Evolutionary conservation across 192 early-diverging fungal species (phyloP).

Genomic region (Gamsiella multidivaricata): DNA sequence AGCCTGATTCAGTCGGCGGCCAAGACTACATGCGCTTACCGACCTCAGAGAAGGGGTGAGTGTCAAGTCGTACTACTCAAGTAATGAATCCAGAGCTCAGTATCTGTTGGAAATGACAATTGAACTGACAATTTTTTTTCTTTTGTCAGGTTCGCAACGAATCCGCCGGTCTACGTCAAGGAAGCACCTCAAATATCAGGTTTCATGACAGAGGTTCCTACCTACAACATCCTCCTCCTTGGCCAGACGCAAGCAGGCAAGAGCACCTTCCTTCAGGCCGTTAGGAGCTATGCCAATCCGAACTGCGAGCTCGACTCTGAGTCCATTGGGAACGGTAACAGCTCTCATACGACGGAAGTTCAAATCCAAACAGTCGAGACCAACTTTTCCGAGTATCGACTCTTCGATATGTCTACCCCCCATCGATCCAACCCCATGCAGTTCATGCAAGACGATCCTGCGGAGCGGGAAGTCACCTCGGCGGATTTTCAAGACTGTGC

Average conservation of each 20-base stretch:
- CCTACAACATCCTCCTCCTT: conserved; percentile 12
- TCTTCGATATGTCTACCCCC: neutral
- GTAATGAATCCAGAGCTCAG: too few species aligned
- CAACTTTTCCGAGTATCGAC: neutral
- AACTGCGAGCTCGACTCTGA: neutral
- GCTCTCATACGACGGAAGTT: neutral
- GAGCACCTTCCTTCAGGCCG: conserved; percentile 1
- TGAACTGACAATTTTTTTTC: too few species aligned
- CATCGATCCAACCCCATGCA: neutral
- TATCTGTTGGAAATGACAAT: too few species aligned
- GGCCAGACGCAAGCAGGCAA: conserved; percentile 16
- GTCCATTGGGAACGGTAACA: neutral
- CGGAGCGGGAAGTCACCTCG: neutral
- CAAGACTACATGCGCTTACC: too few species aligned
- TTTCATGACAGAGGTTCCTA: too few species aligned
- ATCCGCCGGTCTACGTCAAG: too few species aligned
- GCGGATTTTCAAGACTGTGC: too few species aligned
- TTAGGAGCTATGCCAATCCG: conserved; percentile 8
- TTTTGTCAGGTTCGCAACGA: too few species aligned
- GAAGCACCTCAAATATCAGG: too few species aligned
- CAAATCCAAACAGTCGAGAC: neutral
- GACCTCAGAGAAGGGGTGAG: too few species aligned
- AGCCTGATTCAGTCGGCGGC: too few species aligned
- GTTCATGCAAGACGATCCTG: neutral
- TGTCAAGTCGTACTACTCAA: too few species aligned